Evolutionary conservation across 1,284 basidiomycete genomes (phyloP), one percentile per base, ranked within the genome.

Genomic region (Ceratobasidium sp.): DNA sequence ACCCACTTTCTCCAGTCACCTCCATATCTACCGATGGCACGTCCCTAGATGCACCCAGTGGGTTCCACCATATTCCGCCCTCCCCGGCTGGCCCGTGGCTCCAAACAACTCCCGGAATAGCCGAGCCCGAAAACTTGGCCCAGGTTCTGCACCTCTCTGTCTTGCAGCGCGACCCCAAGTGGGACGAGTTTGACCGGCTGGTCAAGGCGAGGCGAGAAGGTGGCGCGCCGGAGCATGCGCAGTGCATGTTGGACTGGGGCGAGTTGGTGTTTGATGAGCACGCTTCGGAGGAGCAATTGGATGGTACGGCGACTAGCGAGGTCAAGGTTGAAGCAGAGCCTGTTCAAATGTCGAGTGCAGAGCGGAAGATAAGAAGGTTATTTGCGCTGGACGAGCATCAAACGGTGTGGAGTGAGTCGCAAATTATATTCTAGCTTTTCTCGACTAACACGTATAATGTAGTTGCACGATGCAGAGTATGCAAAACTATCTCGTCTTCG

Each of bases 391-490:
- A 82, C 22, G 79, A 80, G 6, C 83, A 85, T 22, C 78, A 82
- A 2, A 81, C 85, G 2, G 68, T 88, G 2, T 89, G 87, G 87
- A 82, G 88, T 89, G 78, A 79, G 88, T 84, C 29, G 11, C 40
- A 29, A 8, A 19, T n/a, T n/a, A 37, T 25, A 44, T 34, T 13
- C 2, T 51, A 67, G 9, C 8, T 29, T 52, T 8, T 34, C 40
- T 46, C 29, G 7, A 4, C 51, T 59, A 54, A 68, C 43, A 43
- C 11, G 17, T 22, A 19, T 11, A 17, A 19, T 37, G 29, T n/a
- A 56, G 56, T 66, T 76, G 61, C 52, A 22, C 32, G 25, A 44
- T 73, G 51, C 43, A 69, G 78, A 61, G 29, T 61, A 86, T 13
- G 84, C 85, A 29, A 84, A 61, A 83, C 82, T 19, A 82, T 86